A percentile compares a stretch with the other conserved stretches of the same genome.
phyloP scores from a whole-genome alignment of 345 rosid species.

The Geranium rotundifolium region DNA sequence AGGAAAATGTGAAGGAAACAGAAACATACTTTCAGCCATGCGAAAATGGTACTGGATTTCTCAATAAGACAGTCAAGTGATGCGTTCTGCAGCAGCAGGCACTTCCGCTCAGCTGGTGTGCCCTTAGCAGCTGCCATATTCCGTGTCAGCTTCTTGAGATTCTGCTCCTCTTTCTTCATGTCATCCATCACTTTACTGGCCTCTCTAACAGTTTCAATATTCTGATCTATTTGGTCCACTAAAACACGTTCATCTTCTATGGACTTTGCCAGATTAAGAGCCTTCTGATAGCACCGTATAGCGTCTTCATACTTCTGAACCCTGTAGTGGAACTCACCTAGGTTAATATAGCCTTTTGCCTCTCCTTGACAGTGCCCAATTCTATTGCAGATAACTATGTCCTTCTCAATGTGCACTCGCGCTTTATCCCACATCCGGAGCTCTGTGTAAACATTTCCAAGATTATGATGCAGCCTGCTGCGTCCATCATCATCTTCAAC shows the following conservation, averaged over 20 bases:
- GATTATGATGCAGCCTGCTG: conserved; percentile 87
- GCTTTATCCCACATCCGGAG: conserved; percentile 74
- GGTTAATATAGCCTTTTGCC: conserved; percentile 94
- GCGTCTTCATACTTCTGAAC: conserved; percentile 73
- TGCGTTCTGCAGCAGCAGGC: conserved; percentile 48
- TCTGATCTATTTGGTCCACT: conserved; percentile 43
- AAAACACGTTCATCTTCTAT: conserved; percentile 88
- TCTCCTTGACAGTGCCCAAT: conserved; percentile 74
- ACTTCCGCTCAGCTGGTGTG: conserved; percentile 49
- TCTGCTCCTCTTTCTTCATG: conserved; percentile 67
- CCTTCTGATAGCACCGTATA: conserved; percentile 58
- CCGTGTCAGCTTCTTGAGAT: conserved; percentile 65
- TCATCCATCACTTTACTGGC: conserved; percentile 62
- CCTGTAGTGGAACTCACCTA: conserved; percentile 71
- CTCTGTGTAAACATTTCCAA: conserved; percentile 62
- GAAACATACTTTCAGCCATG: conserved; percentile 63
- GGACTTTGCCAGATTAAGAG: conserved; percentile 64
- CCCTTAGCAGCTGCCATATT: conserved; percentile 44
- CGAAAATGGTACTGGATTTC: conserved; percentile 52
- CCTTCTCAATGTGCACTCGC: conserved; percentile 59
- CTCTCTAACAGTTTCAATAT: conserved; percentile 51
- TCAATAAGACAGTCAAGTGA: conserved; percentile 71
- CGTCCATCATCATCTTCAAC: conserved; percentile 56
- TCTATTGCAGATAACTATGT: conserved; percentile 61
- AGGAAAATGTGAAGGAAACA: conserved; percentile 1